These are phyloP conservation scores for Aspergillus piperis DNA, from an alignment of 2,329 filamentous ascomycete genomes.

Conservation along the genomic window DNA sequence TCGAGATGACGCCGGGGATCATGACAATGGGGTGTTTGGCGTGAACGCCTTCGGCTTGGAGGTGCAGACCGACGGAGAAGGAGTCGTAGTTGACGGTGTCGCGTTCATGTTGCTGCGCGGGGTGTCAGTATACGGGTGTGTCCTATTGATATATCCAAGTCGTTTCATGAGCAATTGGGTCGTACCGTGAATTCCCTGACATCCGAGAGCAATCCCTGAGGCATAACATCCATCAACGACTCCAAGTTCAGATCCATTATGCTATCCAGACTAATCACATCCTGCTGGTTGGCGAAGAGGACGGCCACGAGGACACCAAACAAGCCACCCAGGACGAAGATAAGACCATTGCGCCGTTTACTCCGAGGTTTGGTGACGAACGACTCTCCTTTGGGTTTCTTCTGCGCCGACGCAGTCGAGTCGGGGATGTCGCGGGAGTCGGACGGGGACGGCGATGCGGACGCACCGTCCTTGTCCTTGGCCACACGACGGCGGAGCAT, in stretches of 20 bases:
- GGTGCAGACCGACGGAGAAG: conserved; percentile 85
- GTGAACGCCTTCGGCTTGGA: conserved; percentile 74
- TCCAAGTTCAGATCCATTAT: conserved; percentile 75
- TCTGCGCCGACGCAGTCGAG: conserved; percentile 22
- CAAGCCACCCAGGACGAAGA: conserved; percentile 85
- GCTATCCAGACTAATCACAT: conserved; percentile 82
- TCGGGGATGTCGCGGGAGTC: conserved; percentile 22
- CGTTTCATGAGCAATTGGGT: neutral
- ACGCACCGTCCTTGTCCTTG: conserved; percentile 40
- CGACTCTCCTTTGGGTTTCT: conserved; percentile 25
- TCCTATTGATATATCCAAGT: neutral
- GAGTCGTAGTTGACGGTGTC: conserved; percentile 90
- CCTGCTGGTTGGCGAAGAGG: conserved; percentile 85
- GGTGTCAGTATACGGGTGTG: neutral
- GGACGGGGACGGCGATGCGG: conserved; percentile 26
- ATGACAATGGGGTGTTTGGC: conserved; percentile 91
- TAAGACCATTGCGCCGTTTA: conserved; percentile 76
- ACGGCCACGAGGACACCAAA: conserved; percentile 86
- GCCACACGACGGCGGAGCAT: conserved; percentile 47
- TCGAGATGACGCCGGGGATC: conserved; percentile 97
- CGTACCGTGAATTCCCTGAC: conserved; percentile 80
- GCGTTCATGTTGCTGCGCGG: conserved; percentile 70
- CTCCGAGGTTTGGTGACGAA: conserved; percentile 46
- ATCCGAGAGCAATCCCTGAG: conserved; percentile 81
- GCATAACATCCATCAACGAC: conserved; percentile 80